These are phyloP conservation scores for Pythium phragmiticola DNA, from an alignment of 352 stramenopile genomes.

Conservation along the genomic window DNA sequence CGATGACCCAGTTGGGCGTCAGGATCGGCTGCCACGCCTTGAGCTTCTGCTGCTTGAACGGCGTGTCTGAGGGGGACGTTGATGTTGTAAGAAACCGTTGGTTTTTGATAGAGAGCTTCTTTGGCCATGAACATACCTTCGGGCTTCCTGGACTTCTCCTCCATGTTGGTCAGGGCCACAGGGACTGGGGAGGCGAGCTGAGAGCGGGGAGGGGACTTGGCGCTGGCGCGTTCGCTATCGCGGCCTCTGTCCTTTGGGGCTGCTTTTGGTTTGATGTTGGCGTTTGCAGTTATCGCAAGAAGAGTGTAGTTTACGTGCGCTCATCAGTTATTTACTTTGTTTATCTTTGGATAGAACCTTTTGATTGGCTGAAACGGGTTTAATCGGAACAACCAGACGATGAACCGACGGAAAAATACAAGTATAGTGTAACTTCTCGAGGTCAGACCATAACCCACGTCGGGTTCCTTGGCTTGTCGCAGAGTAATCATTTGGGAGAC, in stretches of 20 bases:
- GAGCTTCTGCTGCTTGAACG: slow-evolving; percentile 89
- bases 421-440: too few species aligned
- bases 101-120: not conserved
- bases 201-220: not conserved
- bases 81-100: not conserved
- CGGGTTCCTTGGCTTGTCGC: slow-evolving; percentile 7
- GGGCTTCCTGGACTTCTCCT: slow-evolving; percentile 86
- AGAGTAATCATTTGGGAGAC: slow-evolving; percentile 8
- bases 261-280: not conserved
- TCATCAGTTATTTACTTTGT: slow-evolving; percentile 5
- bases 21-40: slow-evolving; percentile 97
- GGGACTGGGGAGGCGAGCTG: not conserved
- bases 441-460: slow-evolving; percentile 9
- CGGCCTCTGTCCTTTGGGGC: not conserved
- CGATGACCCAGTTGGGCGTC: slow-evolving; percentile 95
- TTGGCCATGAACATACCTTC: slow-evolving; percentile 43
- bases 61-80: slow-evolving; percentile 50
- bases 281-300: not conserved
- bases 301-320: slow-evolving; percentile 9
- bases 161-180: slow-evolving; percentile 42
- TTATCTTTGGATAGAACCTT: slow-evolving; percentile 8
- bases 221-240: too few species aligned
- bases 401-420: not conserved
- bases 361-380: slow-evolving; percentile 16
- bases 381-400: slow-evolving; percentile 8